Evolutionary conservation across 1,139 yeast species (phyloP), one percentile per base, ranked within the genome.

Genomic region (Debaryomyces sp.): DNA sequence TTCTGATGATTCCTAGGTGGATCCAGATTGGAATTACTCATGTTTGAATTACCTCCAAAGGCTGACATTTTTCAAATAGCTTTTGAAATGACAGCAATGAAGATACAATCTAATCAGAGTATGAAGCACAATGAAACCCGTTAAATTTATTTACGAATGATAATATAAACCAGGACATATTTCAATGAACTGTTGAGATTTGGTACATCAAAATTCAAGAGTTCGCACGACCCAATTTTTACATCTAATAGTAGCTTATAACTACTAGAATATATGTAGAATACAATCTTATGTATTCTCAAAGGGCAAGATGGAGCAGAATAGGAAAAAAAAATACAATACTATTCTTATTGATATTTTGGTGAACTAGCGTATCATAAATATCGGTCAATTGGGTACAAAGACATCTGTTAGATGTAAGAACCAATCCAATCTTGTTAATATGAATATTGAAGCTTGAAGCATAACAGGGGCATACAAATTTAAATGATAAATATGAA

Each of bases 31-130:
- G 41, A 23, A 30, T 40, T 49, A 47, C 13, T 30, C 36, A 41
- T 41, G n/a, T 51, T 40, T 33, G 58, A 41, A 41, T 52, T 55
- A 35, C 63, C 59, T 45, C 63, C 67, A 55, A 64, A 63, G 42
- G 64, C 63, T 42, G 70, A 64, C 67, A 65, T 63, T 37, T n/a
- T 43, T 29, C 39, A 37, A 42, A 29, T 22, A 33, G 18, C 24
- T 38, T 35, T 26, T 36, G 18, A 15, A 32, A 27, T 33, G 45
- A 43, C 43, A 43, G 44, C 36, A 33, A 18, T 34, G 32, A 41
- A 45, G 43, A 23, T 29, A 22, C 36, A 37, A 24, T 40, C 37
- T 32, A 39, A 43, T 46, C 40, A 43, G 40, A 38, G 40, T 27
- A 33, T 18, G 24, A 18, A 29, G 35, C 26, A 30, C 35, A 41